phyloP scores from a whole-genome alignment of 106 monocot species.

The Ottelia alismoides region DNA sequence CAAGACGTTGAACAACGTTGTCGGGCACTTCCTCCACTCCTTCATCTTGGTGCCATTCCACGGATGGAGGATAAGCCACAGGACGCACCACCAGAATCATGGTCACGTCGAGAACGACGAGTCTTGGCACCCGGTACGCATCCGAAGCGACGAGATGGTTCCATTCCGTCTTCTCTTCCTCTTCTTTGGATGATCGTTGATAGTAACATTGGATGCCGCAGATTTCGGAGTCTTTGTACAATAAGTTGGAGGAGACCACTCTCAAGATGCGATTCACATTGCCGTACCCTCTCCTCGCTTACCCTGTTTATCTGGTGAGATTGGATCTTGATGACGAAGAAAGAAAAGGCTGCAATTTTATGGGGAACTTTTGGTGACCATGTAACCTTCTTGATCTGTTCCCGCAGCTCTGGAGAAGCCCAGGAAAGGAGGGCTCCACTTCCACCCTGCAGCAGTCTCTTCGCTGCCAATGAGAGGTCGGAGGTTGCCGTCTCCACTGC shows the following conservation, averaged over 20 bases:
- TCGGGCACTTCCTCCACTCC: constrained; percentile 12
- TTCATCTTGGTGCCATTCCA: constrained; percentile 12
- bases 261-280: constrained; percentile 20
- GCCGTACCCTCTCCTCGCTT: too few relatives aligned
- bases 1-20: constrained; percentile 6
- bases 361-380: too few relatives aligned
- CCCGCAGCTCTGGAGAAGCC: too few relatives aligned
- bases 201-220: neutral
- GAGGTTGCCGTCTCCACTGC: neutral
- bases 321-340: too few relatives aligned
- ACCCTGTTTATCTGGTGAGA: too few relatives aligned
- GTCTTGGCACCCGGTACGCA: too few relatives aligned
- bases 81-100: too few relatives aligned
- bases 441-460: constrained; percentile 10
- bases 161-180: too few relatives aligned
- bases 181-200: neutral
- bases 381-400: too few relatives aligned
- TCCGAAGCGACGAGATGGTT: too few relatives aligned
- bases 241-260: constrained; percentile 22
- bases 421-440: constrained; percentile 23
- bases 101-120: too few relatives aligned
- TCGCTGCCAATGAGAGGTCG: neutral
- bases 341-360: too few relatives aligned
- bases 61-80: constrained; percentile 5
- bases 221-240: constrained; percentile 11